Percentiles rank a stretch among this genome's conserved stretches.
phyloP scores from a whole-genome alignment of 2,329 filamentous ascomycete species.

The Sporothrix schenckii region DNA sequence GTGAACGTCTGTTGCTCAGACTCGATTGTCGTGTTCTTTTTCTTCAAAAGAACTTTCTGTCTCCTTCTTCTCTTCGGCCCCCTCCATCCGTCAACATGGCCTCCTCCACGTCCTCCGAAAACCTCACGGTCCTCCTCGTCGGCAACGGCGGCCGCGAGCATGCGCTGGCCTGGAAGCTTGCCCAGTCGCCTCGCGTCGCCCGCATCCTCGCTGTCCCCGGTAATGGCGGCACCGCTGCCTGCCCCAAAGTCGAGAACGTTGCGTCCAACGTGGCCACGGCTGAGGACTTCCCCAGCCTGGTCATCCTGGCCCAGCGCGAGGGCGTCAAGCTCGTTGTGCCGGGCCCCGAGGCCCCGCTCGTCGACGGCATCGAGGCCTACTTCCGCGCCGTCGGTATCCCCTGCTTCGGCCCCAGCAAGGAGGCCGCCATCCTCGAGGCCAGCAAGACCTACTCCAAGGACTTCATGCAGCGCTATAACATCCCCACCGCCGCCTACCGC shows the following conservation, averaged over 20 bases:
- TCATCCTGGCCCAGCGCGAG: slow-evolving; percentile 72
- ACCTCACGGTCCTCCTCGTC: slow-evolving; percentile 68
- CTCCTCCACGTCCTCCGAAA: slow-evolving; percentile 21
- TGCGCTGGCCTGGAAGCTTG: slow-evolving; percentile 90
- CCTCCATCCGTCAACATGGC: slow-evolving; percentile 28
- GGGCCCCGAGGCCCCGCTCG: slow-evolving; percentile 90
- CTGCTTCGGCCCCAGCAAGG: slow-evolving; percentile 82
- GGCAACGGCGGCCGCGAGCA: slow-evolving; percentile 95
- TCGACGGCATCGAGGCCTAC: slow-evolving; percentile 83
- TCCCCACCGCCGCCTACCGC: slow-evolving; percentile 87
- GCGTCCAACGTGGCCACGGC: slow-evolving; percentile 64
- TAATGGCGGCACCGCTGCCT: slow-evolving; percentile 81
- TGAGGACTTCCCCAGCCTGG: slow-evolving; percentile 76
- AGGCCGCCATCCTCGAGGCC: slow-evolving; percentile 87
- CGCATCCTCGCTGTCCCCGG: slow-evolving; percentile 73
- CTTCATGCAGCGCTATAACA: slow-evolving; percentile 89
- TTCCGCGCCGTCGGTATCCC: slow-evolving; percentile 75
- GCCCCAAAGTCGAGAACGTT: slow-evolving; percentile 70
- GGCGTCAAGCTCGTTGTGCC: slow-evolving; percentile 81
- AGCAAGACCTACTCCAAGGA: slow-evolving; percentile 98
- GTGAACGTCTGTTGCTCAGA: background rate
- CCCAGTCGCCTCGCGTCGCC: slow-evolving; percentile 77
- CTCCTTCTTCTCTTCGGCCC: background rate
- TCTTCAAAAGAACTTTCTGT: background rate
- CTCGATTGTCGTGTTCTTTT: background rate